A percentile compares a stretch with the other conserved stretches of the same genome.
Conservation (phyloP, 2,329 filamentous ascomycete genomes). For the Penicillium polonicum region DNA sequence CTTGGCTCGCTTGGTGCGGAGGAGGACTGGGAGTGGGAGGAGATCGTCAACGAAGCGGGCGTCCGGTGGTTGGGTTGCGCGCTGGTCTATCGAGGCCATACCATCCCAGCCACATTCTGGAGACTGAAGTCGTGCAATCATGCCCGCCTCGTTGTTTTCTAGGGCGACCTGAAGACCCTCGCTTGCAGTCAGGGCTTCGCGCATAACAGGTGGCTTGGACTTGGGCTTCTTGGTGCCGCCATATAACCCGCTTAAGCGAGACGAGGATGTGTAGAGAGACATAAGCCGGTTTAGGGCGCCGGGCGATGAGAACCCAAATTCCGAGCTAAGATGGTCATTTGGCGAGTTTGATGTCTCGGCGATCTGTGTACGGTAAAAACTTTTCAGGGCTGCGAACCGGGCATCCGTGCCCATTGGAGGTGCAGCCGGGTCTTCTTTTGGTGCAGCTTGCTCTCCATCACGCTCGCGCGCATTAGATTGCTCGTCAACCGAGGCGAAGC, state of each 20-base stretch:
- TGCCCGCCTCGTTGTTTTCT: conserved; percentile 58
- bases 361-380: conserved; percentile 80
- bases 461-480: conserved; percentile 27
- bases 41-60: conserved; percentile 70
- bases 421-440: conserved; percentile 37
- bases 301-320: conserved; percentile 65
- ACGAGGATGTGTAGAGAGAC: conserved; percentile 72
- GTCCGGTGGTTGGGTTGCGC: conserved; percentile 49
- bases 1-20: conserved; percentile 90
- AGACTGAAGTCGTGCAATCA: conserved; percentile 59
- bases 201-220: conserved; percentile 69
- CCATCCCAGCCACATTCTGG: conserved; percentile 60
- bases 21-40: conserved; percentile 75
- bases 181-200: conserved; percentile 67
- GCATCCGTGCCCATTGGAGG: conserved; percentile 60
- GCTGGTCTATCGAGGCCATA: conserved; percentile 57
- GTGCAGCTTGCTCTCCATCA: conserved; percentile 31
- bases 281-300: conserved; percentile 83
- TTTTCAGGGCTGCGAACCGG: conserved; percentile 70
- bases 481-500: conserved; percentile 37
- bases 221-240: conserved; percentile 63
- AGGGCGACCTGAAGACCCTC: conserved; percentile 70
- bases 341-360: conserved; percentile 59
- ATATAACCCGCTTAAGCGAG: conserved; percentile 54
- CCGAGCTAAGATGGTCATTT: conserved; percentile 53